Conservation (phyloP, 169 alveolate species). For the Eimeria maxima region DNA sequence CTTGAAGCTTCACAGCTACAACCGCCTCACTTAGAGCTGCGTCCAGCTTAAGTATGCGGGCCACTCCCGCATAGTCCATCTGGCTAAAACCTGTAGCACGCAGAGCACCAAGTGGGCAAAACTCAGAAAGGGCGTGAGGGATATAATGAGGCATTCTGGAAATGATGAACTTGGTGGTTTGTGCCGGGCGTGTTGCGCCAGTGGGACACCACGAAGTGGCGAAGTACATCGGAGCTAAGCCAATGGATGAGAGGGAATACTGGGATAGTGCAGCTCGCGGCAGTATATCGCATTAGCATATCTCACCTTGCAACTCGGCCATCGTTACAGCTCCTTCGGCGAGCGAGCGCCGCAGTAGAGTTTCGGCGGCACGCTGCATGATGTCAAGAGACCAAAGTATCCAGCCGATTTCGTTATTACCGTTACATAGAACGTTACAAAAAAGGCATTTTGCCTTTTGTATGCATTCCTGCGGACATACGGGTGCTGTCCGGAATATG, state of each 20-base stretch:
- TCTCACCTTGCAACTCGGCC: slow-evolving; percentile 68
- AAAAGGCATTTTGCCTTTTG: background rate
- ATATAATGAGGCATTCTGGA: background rate
- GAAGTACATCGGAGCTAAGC: background rate
- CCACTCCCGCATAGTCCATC: slow-evolving; percentile 70
- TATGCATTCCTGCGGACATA: background rate
- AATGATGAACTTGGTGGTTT: background rate
- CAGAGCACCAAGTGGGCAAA: background rate
- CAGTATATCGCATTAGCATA: background rate
- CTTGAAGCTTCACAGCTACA: slow-evolving; percentile 73
- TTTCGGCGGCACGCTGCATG: slow-evolving; percentile 45
- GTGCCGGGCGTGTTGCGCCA: background rate
- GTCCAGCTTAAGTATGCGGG: slow-evolving; percentile 66
- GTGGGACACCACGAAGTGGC: background rate
- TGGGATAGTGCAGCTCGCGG: background rate
- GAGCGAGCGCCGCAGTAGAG: slow-evolving; percentile 65
- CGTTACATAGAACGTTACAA: background rate
- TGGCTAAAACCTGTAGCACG: slow-evolving; percentile 49
- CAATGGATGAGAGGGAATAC: background rate
- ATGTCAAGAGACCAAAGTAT: background rate
- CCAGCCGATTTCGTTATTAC: background rate
- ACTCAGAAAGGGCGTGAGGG: too few relatives aligned
- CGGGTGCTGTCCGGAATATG: background rate
- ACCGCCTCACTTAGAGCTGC: slow-evolving; percentile 54
- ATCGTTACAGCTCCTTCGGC: slow-evolving; percentile 44